Evolutionary conservation across 2,329 filamentous ascomycete genomes (phyloP).

Genomic region (Ophiosphaerella narmari): DNA sequence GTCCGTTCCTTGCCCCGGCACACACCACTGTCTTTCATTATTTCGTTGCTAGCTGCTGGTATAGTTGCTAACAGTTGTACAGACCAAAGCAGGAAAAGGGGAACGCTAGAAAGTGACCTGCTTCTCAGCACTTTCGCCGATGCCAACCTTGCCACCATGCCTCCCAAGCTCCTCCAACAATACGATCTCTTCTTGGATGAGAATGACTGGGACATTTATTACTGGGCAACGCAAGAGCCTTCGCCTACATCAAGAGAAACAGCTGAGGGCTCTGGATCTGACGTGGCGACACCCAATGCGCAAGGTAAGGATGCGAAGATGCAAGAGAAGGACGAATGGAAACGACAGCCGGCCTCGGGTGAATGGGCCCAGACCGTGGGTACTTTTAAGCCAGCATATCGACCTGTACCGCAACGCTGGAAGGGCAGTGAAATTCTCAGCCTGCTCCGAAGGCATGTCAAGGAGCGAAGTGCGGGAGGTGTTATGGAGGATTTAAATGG

Average conservation of each 20-base stretch:
- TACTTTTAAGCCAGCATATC: slow-evolving; percentile 90
- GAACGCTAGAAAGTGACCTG: slow-evolving; percentile 93
- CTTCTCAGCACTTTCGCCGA: slow-evolving; percentile 95
- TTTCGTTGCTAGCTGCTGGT: slow-evolving; percentile 2
- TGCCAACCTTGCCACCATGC: slow-evolving; percentile 75
- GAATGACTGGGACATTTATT: slow-evolving; percentile 99
- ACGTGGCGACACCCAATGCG: slow-evolving; percentile 49
- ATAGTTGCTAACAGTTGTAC: slow-evolving; percentile 4
- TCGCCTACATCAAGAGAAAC: slow-evolving; percentile 62
- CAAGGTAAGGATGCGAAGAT: slow-evolving; percentile 53
- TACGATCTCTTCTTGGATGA: slow-evolving; percentile 96
- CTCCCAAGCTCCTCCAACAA: slow-evolving; percentile 71
- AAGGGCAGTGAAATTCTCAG: slow-evolving; percentile 77
- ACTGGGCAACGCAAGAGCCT: slow-evolving; percentile 93
- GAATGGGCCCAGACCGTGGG: slow-evolving; percentile 98
- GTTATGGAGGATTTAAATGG: slow-evolving; percentile 45
- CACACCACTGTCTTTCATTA: background rate
- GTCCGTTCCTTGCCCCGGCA: slow-evolving; percentile 49
- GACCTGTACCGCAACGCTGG: slow-evolving; percentile 88
- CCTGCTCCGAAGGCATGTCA: slow-evolving; percentile 80
- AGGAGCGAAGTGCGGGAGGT: slow-evolving; percentile 67
- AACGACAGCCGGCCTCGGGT: slow-evolving; percentile 62
- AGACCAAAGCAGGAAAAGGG: slow-evolving; percentile 98
- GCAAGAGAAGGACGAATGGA: slow-evolving; percentile 53
- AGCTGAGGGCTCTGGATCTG: slow-evolving; percentile 57